Base-by-base conservation (phyloP, 495 filamentous ascomycete species). In the Haplographium delicatum region DNA sequence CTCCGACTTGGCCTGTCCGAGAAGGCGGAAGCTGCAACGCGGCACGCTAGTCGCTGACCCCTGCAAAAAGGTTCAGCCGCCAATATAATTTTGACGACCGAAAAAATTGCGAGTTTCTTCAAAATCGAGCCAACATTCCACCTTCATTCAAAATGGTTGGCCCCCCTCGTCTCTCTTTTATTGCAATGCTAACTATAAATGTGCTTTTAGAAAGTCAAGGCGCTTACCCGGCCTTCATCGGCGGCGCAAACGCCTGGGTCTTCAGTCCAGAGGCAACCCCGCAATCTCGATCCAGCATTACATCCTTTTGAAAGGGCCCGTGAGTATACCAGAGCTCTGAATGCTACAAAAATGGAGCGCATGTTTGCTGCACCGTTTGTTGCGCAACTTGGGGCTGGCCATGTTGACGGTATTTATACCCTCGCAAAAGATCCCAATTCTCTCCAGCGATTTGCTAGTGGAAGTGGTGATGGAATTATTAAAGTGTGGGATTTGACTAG, bases 301-400 rank as follows among this genome's bases (percentile, higher is more conserved):
- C 93, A 98, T 73, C 94, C 94, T 19, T 97, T 97, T 68, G 91
- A 94, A 66, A 76, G 89, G 58, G 93, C 90, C 40, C 76, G 94
- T 64, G 93, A 98, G 70, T 97, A 97, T 63, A 88, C 85, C 6
- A 75, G 87, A 44, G 86, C 88, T 23, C 77, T 90, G 59, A 96
- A 91, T 80, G 90, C 91, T 6, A 86, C 87, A 41, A 98, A 98
- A 60, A 66, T 98, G 44, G 88, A 96, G 67, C 84, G 93, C 55
- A 90, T 98, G 81, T 96, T 97, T 62, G 91, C 93, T 18, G 82
- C 88, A 45, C 93, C 93, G 4, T 98, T 98, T 64, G 68, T 98
- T 34, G 85, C 73, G 0, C 86, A 95, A 59, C 78, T 98, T 44
- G 91, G 90, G 24, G 79, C 79, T 41, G 93, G 93, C 24, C 93